These are phyloP conservation scores for Barnettozyma botsteinii DNA, from an alignment of 805 yeast species.

Conservation along the genomic window DNA sequence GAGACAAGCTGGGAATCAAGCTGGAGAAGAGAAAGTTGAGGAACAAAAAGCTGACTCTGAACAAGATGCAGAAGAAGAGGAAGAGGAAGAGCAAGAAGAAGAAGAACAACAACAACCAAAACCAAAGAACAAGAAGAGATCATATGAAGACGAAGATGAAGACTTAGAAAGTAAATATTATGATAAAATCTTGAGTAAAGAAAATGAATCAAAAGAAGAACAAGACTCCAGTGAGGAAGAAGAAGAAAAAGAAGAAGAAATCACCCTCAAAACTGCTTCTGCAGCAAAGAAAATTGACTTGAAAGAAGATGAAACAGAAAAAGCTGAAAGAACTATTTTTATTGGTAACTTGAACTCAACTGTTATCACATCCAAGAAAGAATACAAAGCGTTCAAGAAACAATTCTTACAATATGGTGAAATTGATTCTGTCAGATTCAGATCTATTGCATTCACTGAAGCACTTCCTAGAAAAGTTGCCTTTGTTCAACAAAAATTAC, in stretches of 20 bases:
- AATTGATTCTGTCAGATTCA: slow-evolving; percentile 75
- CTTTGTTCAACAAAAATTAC: slow-evolving; percentile 70
- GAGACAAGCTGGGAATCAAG: slow-evolving; percentile 12
- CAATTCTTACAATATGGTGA: slow-evolving; percentile 38
- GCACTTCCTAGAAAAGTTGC: slow-evolving; percentile 91
- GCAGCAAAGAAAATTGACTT: slow-evolving; percentile 44
- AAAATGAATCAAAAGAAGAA: slow-evolving; percentile 26
- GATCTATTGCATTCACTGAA: slow-evolving; percentile 87
- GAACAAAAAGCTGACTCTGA: no score
- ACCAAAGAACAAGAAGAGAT: slow-evolving; percentile 19
- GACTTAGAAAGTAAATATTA: slow-evolving; percentile 53
- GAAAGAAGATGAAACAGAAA: slow-evolving; percentile 66
- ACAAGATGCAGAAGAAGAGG: slow-evolving; percentile 16
- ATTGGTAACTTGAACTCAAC: slow-evolving; percentile 75
- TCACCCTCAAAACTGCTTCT: slow-evolving; percentile 20
- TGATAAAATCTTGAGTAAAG: slow-evolving; percentile 38
- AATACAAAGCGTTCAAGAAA: slow-evolving; percentile 58
- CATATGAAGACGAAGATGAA: slow-evolving; percentile 31
- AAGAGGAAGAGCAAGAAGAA: slow-evolving; percentile 21
- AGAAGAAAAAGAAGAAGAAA: slow-evolving; percentile 26
- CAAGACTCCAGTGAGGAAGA: slow-evolving; percentile 25
- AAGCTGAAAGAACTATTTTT: slow-evolving; percentile 80
- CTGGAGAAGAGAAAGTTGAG: slow-evolving; percentile 13
- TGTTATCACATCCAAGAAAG: slow-evolving; percentile 58
- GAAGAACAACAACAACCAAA: slow-evolving; percentile 7